Percentiles rank a stretch among this genome's conserved stretches.
Conservation (phyloP, 2,329 filamentous ascomycete species). For the Beauveria caledonica region DNA sequence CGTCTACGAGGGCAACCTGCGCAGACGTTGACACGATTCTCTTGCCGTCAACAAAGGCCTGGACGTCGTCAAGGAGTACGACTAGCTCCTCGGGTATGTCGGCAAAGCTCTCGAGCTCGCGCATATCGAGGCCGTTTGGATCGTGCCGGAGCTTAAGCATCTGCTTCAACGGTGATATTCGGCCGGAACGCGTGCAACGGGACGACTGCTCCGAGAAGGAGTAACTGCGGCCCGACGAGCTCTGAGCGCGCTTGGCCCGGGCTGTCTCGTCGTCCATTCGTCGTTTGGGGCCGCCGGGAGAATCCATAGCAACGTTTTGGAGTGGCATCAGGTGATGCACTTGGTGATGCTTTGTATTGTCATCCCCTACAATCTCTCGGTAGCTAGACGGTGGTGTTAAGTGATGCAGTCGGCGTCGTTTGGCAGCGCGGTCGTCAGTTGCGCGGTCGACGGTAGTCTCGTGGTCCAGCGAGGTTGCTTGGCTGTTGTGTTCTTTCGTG, state of each 20-base stretch:
- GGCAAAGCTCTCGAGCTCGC: background rate
- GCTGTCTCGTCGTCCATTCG: background rate
- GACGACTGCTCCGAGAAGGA: background rate
- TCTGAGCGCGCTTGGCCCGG: background rate
- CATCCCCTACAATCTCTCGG: background rate
- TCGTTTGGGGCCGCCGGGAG: background rate
- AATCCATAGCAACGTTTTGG: background rate
- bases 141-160: background rate
- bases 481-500: background rate
- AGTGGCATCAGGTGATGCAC: background rate
- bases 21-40: background rate
- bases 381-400: background rate
- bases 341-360: background rate
- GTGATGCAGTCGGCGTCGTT: background rate
- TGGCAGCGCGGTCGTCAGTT: background rate
- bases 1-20: background rate
- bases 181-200: background rate
- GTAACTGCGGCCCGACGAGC: background rate
- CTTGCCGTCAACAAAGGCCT: background rate
- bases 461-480: background rate
- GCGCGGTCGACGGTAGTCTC: background rate
- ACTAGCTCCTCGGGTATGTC: background rate
- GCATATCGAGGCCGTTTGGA: background rate
- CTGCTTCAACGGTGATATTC: background rate
- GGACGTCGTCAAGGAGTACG: background rate